Percentiles rank a stretch among this genome's conserved stretches.
These are phyloP conservation scores for Albifimbria verrucaria DNA, from an alignment of 2,329 filamentous ascomycete genomes.

Conservation along the genomic window DNA sequence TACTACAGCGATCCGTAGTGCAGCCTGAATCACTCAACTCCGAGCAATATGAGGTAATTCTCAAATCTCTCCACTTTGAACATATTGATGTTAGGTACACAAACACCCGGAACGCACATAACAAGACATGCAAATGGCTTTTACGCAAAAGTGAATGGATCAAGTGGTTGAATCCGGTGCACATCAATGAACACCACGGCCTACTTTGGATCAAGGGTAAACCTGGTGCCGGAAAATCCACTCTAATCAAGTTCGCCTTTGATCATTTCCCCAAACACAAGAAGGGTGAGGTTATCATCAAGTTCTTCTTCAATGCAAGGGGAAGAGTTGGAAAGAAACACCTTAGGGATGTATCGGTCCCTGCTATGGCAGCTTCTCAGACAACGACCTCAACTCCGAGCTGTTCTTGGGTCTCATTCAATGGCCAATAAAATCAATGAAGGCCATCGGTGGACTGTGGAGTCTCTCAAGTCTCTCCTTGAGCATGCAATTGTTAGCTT, in stretches of 20 bases:
- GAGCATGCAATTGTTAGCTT: conserved; percentile 10
- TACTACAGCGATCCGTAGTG: neutral
- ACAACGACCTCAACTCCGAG: conserved; percentile 26
- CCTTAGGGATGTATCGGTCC: conserved; percentile 46
- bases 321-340: conserved; percentile 38
- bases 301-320: conserved; percentile 50
- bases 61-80: conserved; percentile 33
- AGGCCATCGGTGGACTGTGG: neutral
- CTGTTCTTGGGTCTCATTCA: conserved; percentile 8
- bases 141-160: conserved; percentile 26
- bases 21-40: neutral
- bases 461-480: conserved; percentile 16
- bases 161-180: conserved; percentile 30
- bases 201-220: conserved; percentile 47
- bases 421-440: neutral
- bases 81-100: conserved; percentile 33
- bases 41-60: conserved; percentile 1
- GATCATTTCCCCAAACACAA: conserved; percentile 9
- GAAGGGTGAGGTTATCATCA: conserved; percentile 24
- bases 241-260: conserved; percentile 39
- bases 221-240: conserved; percentile 42
- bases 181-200: conserved; percentile 25
- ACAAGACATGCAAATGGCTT: conserved; percentile 39
- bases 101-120: conserved; percentile 32
- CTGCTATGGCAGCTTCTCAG: conserved; percentile 43